These are phyloP conservation scores for Didymella sp. DNA, from an alignment of 2,329 filamentous ascomycete species.

Conservation along the genomic window DNA sequence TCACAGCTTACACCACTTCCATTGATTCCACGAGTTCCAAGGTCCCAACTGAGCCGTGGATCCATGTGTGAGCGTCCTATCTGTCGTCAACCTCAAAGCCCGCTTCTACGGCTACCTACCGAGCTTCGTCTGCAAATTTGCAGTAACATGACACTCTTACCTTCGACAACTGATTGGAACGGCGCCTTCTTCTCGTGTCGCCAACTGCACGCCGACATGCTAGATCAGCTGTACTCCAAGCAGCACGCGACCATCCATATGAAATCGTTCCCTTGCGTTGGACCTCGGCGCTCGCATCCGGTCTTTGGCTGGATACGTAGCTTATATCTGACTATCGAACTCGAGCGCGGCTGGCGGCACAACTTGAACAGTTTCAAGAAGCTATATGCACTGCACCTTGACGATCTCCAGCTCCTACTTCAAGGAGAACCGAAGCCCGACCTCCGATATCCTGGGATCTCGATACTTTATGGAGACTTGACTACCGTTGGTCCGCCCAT, in stretches of 20 bases:
- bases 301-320: background rate
- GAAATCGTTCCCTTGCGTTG: background rate
- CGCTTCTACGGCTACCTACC: background rate
- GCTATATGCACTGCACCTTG: background rate
- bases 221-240: background rate
- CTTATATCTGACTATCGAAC: background rate
- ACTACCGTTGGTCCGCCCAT: background rate
- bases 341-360: background rate
- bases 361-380: background rate
- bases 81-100: background rate
- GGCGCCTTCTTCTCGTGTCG: slow-evolving; percentile 1
- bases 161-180: background rate
- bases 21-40: too few relatives aligned
- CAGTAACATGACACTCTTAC: background rate
- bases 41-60: background rate
- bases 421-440: background rate
- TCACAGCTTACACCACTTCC: background rate
- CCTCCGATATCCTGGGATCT: background rate
- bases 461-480: background rate
- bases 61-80: background rate
- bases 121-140: slow-evolving; percentile 5
- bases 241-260: background rate
- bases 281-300: background rate
- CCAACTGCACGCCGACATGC: background rate
- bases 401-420: background rate